Conservation (phyloP, 2,329 filamentous ascomycete genomes). For the Ciborinia camelliae region DNA sequence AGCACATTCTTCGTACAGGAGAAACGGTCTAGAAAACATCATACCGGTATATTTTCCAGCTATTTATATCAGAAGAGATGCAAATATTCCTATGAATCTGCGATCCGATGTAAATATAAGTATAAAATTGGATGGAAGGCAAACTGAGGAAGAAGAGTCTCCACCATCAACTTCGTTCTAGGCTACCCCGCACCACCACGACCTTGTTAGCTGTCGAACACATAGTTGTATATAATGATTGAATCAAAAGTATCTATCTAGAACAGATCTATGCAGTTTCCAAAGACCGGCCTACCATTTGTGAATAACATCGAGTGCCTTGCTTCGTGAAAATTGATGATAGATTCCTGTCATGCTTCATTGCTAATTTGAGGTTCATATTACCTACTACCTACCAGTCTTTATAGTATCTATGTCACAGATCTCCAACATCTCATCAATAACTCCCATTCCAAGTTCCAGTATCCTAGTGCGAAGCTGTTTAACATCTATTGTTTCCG, state of each 20-base stretch:
- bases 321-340: not conserved
- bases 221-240: not conserved
- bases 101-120: not conserved
- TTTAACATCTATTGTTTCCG: not conserved
- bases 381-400: too few species aligned
- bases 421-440: not conserved
- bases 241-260: not conserved
- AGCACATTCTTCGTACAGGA: not conserved
- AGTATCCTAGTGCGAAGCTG: not conserved
- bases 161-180: not conserved
- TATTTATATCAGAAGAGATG: too few species aligned
- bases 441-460: accelerated
- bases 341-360: not conserved
- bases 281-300: not conserved
- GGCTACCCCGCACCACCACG: not conserved
- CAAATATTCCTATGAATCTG: too few species aligned
- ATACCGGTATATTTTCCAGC: too few species aligned
- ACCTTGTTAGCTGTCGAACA: not conserved
- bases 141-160: not conserved
- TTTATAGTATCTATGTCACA: not conserved
- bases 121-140: not conserved
- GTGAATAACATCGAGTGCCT: not conserved
- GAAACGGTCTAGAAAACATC: not conserved
- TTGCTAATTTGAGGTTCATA: not conserved
- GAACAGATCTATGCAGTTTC: not conserved